Evolutionary conservation across 73 alveolate genomes (phyloP).

Genomic region (Paramecium pentaurelia): DNA sequence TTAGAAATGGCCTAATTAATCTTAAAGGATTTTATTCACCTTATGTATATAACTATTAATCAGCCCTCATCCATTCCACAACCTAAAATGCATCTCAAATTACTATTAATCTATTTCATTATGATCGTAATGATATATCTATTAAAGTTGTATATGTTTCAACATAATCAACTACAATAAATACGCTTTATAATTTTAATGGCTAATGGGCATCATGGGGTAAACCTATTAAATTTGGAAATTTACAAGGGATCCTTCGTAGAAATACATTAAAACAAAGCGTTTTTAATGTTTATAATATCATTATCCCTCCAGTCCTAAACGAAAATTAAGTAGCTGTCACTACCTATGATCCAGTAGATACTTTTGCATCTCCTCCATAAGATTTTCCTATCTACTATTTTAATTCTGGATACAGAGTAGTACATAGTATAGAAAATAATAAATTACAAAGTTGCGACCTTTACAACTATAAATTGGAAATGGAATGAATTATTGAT

Average conservation of each 20-base stretch:
- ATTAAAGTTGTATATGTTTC: background rate
- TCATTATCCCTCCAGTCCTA: background rate
- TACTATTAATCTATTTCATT: background rate
- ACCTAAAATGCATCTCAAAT: background rate
- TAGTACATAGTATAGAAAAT: background rate
- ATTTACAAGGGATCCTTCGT: background rate
- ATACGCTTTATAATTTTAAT: background rate
- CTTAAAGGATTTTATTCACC: too few relatives aligned
- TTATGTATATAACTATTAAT: too few relatives aligned
- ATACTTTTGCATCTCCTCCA: background rate
- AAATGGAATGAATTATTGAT: background rate
- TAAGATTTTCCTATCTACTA: background rate
- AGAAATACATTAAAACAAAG: background rate
- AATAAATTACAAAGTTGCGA: background rate
- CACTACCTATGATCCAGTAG: background rate
- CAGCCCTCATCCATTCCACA: background rate
- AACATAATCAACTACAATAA: background rate
- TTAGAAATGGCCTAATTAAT: background rate
- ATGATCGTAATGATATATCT: background rate
- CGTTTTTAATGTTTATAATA: background rate
- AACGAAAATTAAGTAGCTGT: background rate
- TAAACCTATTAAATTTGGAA: background rate
- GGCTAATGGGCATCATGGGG: background rate
- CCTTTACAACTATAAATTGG: background rate
- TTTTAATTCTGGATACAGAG: background rate